Conservation (phyloP, 2,329 filamentous ascomycete species). For the Thyridium curvatum region DNA sequence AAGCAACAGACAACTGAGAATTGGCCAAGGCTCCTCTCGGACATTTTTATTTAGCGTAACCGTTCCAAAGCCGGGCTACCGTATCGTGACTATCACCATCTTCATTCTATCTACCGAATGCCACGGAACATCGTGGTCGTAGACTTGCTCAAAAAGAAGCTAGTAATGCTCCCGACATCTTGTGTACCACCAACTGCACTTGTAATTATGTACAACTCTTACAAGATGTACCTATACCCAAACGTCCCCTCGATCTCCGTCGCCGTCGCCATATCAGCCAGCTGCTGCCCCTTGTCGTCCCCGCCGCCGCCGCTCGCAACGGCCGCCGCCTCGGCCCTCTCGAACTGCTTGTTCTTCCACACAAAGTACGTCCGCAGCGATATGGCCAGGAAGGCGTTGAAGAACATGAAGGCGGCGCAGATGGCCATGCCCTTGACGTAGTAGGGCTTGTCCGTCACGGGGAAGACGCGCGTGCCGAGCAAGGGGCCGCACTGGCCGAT, state of each 20-base stretch:
- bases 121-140: no score
- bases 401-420: slow-evolving; percentile 34
- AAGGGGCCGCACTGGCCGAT: slow-evolving; percentile 58
- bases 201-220: background rate
- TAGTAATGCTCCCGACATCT: no score
- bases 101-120: no score
- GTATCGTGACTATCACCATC: no score
- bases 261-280: background rate
- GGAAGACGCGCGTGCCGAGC: slow-evolving; percentile 59
- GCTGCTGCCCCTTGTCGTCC: slow-evolving; percentile 2
- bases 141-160: no score
- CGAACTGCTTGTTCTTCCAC: slow-evolving; percentile 24
- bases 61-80: no score
- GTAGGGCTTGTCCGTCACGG: slow-evolving; percentile 27
- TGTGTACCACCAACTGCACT: no score
- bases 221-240: slow-evolving; percentile 13
- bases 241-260: slow-evolving; percentile 10
- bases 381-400: slow-evolving; percentile 28
- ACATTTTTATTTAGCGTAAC: no score
- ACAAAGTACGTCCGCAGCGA: slow-evolving; percentile 22
- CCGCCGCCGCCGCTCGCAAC: background rate
- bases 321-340: slow-evolving; percentile 17
- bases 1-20: no score
- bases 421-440: slow-evolving; percentile 31
- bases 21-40: no score